phyloP scores from a whole-genome alignment of 179 eudicot species.

The Carnegiea gigantea region DNA sequence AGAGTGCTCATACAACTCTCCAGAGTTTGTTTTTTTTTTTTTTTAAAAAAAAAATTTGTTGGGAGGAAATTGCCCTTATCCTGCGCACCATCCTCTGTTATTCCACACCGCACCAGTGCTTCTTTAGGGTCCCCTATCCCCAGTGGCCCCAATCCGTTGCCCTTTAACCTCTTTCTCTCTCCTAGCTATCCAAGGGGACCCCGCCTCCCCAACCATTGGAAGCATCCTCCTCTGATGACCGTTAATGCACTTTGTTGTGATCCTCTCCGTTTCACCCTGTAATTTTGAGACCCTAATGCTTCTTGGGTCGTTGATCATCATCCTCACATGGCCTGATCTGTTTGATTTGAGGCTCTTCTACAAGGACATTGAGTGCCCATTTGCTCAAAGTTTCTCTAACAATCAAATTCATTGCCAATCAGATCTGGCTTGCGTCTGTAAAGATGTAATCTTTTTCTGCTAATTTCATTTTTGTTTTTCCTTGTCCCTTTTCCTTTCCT shows the following conservation, averaged over 20 bases:
- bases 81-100: slow-evolving; percentile 30
- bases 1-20: slow-evolving; percentile 11
- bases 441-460: slow-evolving; percentile 52
- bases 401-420: slow-evolving; percentile 31
- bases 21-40: no score
- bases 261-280: slow-evolving; percentile 18
- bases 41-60: background rate
- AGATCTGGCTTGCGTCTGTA: slow-evolving; percentile 52
- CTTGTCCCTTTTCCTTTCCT: slow-evolving; percentile 16
- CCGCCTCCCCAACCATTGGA: slow-evolving; percentile 11
- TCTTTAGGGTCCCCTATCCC: slow-evolving; percentile 12
- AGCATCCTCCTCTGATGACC: slow-evolving; percentile 33
- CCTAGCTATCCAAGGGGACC: slow-evolving; percentile 13
- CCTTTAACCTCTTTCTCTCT: slow-evolving; percentile 10
- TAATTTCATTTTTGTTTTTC: slow-evolving; percentile 24
- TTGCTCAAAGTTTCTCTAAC: slow-evolving; percentile 30
- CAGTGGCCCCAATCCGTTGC: slow-evolving; percentile 4
- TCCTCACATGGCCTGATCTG: slow-evolving; percentile 36
- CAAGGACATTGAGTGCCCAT: slow-evolving; percentile 29
- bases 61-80: slow-evolving; percentile 26
- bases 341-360: slow-evolving; percentile 30
- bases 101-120: slow-evolving; percentile 25
- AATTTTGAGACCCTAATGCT: slow-evolving; percentile 27
- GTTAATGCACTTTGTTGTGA: slow-evolving; percentile 25
- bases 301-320: slow-evolving; percentile 26